A percentile compares a stretch with the other conserved stretches of the same genome.
phyloP scores from a whole-genome alignment of 2,329 filamentous ascomycete species.

The Lachnellula subtilissima region DNA sequence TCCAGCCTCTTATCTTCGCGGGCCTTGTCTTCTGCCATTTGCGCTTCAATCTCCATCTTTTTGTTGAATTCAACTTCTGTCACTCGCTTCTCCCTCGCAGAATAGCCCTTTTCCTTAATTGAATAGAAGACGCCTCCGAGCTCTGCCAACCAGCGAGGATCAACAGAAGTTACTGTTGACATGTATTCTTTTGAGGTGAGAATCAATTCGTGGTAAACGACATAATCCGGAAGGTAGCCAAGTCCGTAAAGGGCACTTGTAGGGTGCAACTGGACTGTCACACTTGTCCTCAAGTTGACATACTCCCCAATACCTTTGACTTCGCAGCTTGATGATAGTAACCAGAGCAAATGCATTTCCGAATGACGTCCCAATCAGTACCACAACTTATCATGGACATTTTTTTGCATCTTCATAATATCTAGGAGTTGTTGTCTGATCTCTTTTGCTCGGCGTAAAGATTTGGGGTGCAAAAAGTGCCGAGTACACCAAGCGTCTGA shows the following conservation, averaged over 20 bases:
- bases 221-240: conserved; percentile 92
- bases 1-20: conserved; percentile 54
- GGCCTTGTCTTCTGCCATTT: conserved; percentile 84
- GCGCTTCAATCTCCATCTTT: conserved; percentile 86
- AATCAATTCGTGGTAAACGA: conserved; percentile 96
- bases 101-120: conserved; percentile 96
- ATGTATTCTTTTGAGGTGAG: conserved; percentile 97
- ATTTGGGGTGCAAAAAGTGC: conserved; percentile 95
- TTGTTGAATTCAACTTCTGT: conserved; percentile 89
- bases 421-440: conserved; percentile 90
- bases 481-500: conserved; percentile 88
- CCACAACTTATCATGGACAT: conserved; percentile 85
- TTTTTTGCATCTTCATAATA: conserved; percentile 91
- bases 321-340: conserved; percentile 96
- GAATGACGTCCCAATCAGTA: conserved; percentile 93
- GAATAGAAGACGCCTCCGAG: conserved; percentile 96
- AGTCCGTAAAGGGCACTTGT: conserved; percentile 89
- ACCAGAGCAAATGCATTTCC: conserved; percentile 93
- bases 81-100: conserved; percentile 75
- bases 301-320: conserved; percentile 97
- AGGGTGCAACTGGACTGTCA: conserved; percentile 90
- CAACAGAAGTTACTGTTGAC: conserved; percentile 91
- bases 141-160: conserved; percentile 95
- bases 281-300: conserved; percentile 89
- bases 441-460: conserved; percentile 83